These are phyloP conservation scores for Capsicum baccatum DNA, from an alignment of 257 asterid species.

Conservation along the genomic window DNA sequence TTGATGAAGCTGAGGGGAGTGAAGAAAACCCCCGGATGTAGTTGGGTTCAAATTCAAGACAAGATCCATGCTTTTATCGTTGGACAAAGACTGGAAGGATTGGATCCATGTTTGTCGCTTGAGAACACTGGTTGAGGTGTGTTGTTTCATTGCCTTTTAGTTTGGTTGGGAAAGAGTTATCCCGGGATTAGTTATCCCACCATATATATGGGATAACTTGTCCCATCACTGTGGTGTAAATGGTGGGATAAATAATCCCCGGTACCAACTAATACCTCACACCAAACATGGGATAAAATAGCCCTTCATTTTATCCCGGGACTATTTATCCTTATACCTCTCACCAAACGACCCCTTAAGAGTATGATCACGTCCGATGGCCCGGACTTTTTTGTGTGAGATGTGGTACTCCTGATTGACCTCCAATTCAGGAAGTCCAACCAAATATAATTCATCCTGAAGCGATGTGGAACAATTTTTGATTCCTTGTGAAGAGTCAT, in stretches of 20 bases:
- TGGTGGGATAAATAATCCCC: too few species aligned
- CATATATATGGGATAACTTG: too few species aligned
- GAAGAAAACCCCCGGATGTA: constrained; percentile 77
- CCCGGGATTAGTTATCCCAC: too few species aligned
- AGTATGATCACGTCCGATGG: neutral
- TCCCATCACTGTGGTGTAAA: too few species aligned
- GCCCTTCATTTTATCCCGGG: too few species aligned
- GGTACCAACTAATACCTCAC: too few species aligned
- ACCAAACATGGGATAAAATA: too few species aligned
- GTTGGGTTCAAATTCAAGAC: constrained; percentile 72
- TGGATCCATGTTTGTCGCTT: constrained; percentile 50
- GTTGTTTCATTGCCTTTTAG: neutral
- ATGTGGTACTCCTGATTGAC: neutral
- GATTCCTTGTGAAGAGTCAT: neutral
- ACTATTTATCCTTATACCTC: too few species aligned
- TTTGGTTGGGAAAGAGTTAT: too few species aligned
- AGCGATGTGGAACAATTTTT: neutral
- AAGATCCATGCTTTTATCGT: constrained; percentile 49
- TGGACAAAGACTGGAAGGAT: constrained; percentile 42
- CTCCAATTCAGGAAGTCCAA: constrained; percentile 1
- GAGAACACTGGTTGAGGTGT: constrained; percentile 12
- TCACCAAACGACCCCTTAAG: too few species aligned
- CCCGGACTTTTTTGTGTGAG: neutral
- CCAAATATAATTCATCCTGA: neutral
- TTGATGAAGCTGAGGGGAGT: constrained; percentile 68